Evolutionary conservation across 169 alveolate species (phyloP).

Genomic region (Hepatocystis sp.): DNA sequence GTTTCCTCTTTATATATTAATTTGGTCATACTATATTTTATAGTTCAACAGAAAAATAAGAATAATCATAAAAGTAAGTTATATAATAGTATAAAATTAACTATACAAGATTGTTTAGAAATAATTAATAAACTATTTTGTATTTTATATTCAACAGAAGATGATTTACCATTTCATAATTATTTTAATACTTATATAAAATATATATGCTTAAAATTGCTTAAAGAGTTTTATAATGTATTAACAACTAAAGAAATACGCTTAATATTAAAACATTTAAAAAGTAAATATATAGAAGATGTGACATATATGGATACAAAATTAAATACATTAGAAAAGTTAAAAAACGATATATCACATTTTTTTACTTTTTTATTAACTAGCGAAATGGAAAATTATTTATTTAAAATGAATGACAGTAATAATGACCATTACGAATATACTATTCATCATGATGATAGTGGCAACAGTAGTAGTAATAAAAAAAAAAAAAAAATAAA

Average conservation of each 20-base stretch:
- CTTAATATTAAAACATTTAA: constrained; percentile 17
- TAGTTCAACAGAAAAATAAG: constrained; percentile 32
- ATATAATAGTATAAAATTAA: constrained; percentile 25
- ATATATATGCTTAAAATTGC: constrained; percentile 33
- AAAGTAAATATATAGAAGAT: constrained; percentile 6
- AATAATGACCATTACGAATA: too few relatives aligned
- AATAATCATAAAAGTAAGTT: constrained; percentile 15
- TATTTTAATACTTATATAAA: constrained; percentile 41
- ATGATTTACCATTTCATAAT: constrained; percentile 4
- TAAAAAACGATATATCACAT: constrained; percentile 15
- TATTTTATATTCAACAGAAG: constrained; percentile 15
- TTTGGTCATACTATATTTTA: constrained; percentile 40
- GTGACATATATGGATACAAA: constrained; percentile 34
- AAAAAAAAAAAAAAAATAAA: too few relatives aligned
- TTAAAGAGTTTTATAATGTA: constrained; percentile 32
- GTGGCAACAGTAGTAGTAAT: too few relatives aligned
- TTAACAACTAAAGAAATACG: constrained; percentile 35
- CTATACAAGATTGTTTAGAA: constrained; percentile 11
- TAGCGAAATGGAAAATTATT: constrained; percentile 38
- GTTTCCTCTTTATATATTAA: constrained; percentile 54
- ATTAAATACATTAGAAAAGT: constrained; percentile 7
- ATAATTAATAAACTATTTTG: constrained; percentile 37
- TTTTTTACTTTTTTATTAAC: constrained; percentile 22
- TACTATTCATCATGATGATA: too few relatives aligned
- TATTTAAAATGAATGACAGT: too few relatives aligned